Evolutionary conservation across 768 basidiomycete genomes (phyloP).

Genomic region (Xerocomellus amylosporus): DNA sequence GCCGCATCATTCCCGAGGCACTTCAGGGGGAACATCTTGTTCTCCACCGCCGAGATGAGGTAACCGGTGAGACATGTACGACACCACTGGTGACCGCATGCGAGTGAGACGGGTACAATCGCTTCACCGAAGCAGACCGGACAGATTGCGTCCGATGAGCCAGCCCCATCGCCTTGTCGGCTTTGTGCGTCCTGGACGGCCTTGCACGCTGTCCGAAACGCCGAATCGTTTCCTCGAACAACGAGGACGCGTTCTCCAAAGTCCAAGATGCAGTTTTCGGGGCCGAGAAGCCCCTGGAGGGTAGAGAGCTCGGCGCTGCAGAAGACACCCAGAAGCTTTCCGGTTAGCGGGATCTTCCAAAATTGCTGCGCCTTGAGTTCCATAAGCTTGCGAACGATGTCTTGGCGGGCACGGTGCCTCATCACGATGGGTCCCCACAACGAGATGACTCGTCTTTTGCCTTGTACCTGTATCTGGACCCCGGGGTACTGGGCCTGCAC

Average conservation of each 20-base stretch:
- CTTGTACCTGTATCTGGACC: slow-evolving; percentile 45
- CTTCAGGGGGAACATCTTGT: slow-evolving; percentile 62
- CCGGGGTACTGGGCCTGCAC: slow-evolving; percentile 39
- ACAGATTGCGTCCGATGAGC: slow-evolving; percentile 38
- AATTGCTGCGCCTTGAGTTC: slow-evolving; percentile 43
- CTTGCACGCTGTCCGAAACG: slow-evolving; percentile 36
- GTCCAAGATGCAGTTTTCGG: slow-evolving; percentile 56
- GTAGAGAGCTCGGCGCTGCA: slow-evolving; percentile 43
- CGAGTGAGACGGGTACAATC: slow-evolving; percentile 48
- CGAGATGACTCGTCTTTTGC: slow-evolving; percentile 42
- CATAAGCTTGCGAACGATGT: slow-evolving; percentile 46
- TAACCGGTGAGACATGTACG: slow-evolving; percentile 58
- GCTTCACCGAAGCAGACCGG: slow-evolving; percentile 69
- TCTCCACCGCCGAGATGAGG: slow-evolving; percentile 54
- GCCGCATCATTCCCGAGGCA: slow-evolving; percentile 66
- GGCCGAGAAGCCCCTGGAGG: slow-evolving; percentile 50
- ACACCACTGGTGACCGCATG: slow-evolving; percentile 71
- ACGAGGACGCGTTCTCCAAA: slow-evolving; percentile 39
- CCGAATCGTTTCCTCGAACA: slow-evolving; percentile 53
- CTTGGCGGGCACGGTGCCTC: slow-evolving; percentile 41
- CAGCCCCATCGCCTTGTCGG: slow-evolving; percentile 29
- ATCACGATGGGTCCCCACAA: slow-evolving; percentile 49
- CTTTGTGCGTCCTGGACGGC: slow-evolving; percentile 40
- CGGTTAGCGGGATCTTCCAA: slow-evolving; percentile 46
- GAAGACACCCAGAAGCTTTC: slow-evolving; percentile 45